Conservation (phyloP, 139 green algal species). For the Chlorella ohadii region DNA sequence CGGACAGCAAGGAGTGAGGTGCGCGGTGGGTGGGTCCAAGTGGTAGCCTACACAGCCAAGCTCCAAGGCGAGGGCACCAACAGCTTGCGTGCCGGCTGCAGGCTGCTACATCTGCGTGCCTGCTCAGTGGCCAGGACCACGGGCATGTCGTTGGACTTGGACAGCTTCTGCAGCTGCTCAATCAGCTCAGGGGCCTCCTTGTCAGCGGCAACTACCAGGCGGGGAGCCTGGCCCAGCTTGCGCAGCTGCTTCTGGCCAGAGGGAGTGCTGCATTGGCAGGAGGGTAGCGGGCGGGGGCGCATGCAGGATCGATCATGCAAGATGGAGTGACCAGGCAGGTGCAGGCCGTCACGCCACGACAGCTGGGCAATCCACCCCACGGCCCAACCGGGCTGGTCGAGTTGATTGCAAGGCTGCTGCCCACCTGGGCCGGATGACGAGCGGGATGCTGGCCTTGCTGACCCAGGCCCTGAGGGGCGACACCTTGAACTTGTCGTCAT, state of each 20-base stretch:
- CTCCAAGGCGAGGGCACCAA: no score
- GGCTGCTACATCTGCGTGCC: background rate
- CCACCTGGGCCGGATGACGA: slow-evolving; percentile 45
- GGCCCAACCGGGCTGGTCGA: no score
- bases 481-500: slow-evolving; percentile 44
- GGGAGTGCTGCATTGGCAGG: background rate
- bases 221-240: slow-evolving; percentile 17
- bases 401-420: no score
- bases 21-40: background rate
- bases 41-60: no score
- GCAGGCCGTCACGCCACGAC: background rate
- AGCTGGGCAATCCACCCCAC: no score
- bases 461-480: slow-evolving; percentile 39
- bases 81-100: no score
- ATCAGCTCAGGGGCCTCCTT: slow-evolving; percentile 11
- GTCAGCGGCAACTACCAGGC: slow-evolving; percentile 24
- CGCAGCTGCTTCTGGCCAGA: slow-evolving; percentile 26
- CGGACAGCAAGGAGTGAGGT: no score
- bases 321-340: background rate
- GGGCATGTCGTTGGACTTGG: slow-evolving; percentile 19
- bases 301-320: no score
- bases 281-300: no score
- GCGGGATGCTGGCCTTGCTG: slow-evolving; percentile 17
- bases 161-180: background rate
- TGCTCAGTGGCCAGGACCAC: slow-evolving; percentile 21